phyloP scores from a whole-genome alignment of 2,329 filamentous ascomycete genomes.

The Epichloe sibirici region DNA sequence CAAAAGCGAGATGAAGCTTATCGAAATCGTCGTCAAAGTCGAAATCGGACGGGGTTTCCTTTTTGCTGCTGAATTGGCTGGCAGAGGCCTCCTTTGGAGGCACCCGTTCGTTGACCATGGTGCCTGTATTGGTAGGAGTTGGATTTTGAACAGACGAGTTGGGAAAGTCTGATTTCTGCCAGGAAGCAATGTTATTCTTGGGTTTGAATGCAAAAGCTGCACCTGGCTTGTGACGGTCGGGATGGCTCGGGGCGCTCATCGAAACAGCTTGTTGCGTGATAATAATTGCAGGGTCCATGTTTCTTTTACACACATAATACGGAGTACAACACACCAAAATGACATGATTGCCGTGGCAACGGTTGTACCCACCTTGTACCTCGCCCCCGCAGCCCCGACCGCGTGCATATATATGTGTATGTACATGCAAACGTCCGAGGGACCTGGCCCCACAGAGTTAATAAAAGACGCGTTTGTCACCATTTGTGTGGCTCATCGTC shows the following conservation, averaged over 20 bases:
- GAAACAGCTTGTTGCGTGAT: constrained; percentile 4
- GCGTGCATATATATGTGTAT: neutral
- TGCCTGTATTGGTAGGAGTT: constrained; percentile 6
- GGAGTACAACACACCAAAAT: constrained; percentile 3
- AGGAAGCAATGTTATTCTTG: constrained; percentile 17
- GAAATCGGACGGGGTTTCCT: constrained; percentile 15
- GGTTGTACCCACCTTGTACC: neutral
- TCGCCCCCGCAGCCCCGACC: neutral
- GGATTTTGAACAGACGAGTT: constrained; percentile 2
- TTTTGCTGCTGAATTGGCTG: neutral
- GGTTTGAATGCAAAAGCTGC: constrained; percentile 20
- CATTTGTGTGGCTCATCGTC: neutral
- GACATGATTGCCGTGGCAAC: constrained; percentile 22
- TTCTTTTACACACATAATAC: constrained; percentile 4
- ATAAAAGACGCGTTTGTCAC: neutral
- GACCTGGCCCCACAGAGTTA: neutral
- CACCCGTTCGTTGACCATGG: constrained; percentile 37
- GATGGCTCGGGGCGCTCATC: constrained; percentile 10
- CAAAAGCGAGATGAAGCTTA: constrained; percentile 18
- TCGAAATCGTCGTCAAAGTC: constrained; percentile 21
- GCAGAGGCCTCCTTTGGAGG: constrained; percentile 16
- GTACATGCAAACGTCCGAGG: neutral
- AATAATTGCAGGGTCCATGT: constrained; percentile 6
- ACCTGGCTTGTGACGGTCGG: constrained; percentile 15
- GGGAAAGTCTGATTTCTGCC: constrained; percentile 11